These are phyloP conservation scores for Akanthomyces dipterigenus DNA, from an alignment of 2,329 filamentous ascomycete genomes.

Conservation along the genomic window DNA sequence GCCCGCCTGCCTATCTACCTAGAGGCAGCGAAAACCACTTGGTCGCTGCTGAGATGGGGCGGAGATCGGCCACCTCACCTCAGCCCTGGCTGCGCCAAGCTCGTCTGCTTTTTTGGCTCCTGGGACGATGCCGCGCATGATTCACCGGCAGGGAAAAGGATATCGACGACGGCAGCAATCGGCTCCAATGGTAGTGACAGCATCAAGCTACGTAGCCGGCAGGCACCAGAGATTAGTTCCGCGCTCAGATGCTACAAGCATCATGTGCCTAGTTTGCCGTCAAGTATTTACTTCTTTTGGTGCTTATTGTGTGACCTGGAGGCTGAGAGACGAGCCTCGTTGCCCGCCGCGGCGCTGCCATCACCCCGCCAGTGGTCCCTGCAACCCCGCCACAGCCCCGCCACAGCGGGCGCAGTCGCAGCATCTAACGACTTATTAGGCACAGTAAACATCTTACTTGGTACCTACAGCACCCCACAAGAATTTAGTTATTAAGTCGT, in stretches of 20 bases:
- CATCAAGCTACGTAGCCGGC: neutral
- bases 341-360: neutral
- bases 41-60: neutral
- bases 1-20: too few species aligned
- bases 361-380: neutral
- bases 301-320: neutral
- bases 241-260: too few species aligned
- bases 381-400: constrained; percentile 5
- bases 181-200: neutral
- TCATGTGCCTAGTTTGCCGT: too few species aligned
- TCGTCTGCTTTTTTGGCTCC: neutral
- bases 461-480: too few species aligned
- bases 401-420: neutral
- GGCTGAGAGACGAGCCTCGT: neutral
- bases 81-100: neutral
- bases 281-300: too few species aligned
- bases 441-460: too few species aligned
- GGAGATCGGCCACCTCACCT: neutral
- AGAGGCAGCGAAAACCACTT: neutral
- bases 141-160: neutral
- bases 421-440: too few species aligned
- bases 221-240: neutral
- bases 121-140: neutral
- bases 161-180: neutral
- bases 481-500: too few species aligned